Evolutionary conservation across 2,329 filamentous ascomycete genomes (phyloP).

Genomic region (Fusarium hostae): DNA sequence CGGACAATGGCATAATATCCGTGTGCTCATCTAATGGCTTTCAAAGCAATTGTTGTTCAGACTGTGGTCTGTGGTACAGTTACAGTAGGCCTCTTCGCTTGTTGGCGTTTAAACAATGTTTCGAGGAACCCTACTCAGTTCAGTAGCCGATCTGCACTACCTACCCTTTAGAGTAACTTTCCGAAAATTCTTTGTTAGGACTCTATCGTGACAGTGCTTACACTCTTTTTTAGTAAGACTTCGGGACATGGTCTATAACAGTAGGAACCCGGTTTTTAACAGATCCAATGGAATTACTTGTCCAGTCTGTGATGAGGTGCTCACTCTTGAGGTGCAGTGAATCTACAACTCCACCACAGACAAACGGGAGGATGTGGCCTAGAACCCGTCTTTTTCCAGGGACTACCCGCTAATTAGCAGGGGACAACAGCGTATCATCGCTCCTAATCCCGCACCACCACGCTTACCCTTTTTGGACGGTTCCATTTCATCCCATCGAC

Average conservation of each 20-base stretch:
- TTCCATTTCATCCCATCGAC: conserved; percentile 7
- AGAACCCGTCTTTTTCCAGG: conserved; percentile 26
- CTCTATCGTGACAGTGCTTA: neutral
- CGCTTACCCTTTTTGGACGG: conserved; percentile 12
- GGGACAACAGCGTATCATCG: conserved; percentile 27
- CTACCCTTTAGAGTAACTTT: neutral
- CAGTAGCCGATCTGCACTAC: conserved; percentile 15
- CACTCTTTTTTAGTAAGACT: neutral
- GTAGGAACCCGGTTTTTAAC: neutral
- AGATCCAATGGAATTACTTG: conserved; percentile 19
- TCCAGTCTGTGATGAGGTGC: conserved; percentile 3
- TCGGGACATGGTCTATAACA: neutral
- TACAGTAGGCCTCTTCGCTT: conserved; percentile 5
- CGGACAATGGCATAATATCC: neutral
- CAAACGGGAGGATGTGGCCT: conserved; percentile 9
- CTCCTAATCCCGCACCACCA: neutral
- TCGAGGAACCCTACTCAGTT: conserved; percentile 7
- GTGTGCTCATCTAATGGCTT: neutral
- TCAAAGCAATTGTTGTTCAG: conserved; percentile 7
- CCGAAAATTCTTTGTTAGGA: neutral
- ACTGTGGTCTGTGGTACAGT: neutral
- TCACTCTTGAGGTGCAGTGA: neutral
- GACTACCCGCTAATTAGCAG: conserved; percentile 31
- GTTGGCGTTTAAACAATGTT: conserved; percentile 14
- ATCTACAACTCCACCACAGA: conserved; percentile 12